Percentiles rank a stretch among this genome's conserved stretches.
phyloP scores from a whole-genome alignment of 2,329 filamentous ascomycete species.

The Aschersonia sp. region DNA sequence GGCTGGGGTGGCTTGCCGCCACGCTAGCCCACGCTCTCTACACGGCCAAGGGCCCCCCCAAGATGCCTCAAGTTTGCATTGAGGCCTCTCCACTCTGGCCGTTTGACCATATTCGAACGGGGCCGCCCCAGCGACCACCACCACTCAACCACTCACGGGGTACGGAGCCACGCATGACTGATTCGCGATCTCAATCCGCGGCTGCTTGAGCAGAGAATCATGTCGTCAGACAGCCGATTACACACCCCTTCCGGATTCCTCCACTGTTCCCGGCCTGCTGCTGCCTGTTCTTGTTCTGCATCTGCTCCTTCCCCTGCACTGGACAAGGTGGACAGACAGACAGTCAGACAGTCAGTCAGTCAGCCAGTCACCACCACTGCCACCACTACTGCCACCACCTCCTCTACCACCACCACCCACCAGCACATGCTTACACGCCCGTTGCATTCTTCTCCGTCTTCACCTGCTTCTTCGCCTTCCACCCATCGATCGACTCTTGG shows the following conservation, averaged over 20 bases:
- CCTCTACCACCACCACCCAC: too few species aligned
- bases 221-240: background rate
- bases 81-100: conserved; percentile 7
- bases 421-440: too few species aligned
- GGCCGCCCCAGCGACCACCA: conserved; percentile 2
- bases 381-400: too few species aligned
- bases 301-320: background rate
- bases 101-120: conserved; percentile 15
- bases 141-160: background rate
- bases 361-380: too few species aligned
- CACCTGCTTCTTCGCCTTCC: background rate
- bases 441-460: background rate
- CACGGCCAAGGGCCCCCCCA: background rate
- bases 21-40: background rate
- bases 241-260: background rate
- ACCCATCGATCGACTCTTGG: background rate
- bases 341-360: too few species aligned
- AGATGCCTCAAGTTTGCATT: conserved; percentile 8
- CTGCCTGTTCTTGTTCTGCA: background rate
- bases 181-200: conserved; percentile 8
- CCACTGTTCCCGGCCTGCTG: background rate
- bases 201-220: conserved; percentile 5
- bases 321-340: too few species aligned
- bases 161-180: conserved; percentile 3
- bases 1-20: background rate